Percentiles rank a stretch among this genome's conserved stretches.
Evolutionary conservation across 78 protist species (phyloP).

Genomic region (Mantamonas sphyraenae): DNA sequence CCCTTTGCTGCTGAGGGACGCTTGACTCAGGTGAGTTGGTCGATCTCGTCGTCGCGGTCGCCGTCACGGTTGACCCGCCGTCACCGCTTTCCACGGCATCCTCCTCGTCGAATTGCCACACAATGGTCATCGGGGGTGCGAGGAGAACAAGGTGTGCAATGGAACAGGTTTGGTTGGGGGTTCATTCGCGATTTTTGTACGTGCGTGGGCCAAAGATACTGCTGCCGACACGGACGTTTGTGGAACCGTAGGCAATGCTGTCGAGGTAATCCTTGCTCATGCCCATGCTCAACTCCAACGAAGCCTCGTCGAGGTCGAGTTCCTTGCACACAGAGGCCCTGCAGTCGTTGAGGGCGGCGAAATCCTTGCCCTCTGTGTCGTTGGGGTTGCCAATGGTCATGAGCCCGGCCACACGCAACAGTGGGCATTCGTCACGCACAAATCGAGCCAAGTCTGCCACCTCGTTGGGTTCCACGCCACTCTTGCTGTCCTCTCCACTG

Average conservation of each 20-base stretch:
- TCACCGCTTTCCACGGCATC: no score
- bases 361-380: neutral
- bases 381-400: constrained; percentile 72
- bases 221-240: constrained; percentile 55
- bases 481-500: constrained; percentile 43
- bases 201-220: constrained; percentile 47
- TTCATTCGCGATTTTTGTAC: no score
- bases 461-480: neutral
- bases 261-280: constrained; percentile 52
- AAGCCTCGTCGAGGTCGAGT: neutral
- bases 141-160: no score
- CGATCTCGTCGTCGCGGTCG: no score
- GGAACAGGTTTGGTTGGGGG: no score
- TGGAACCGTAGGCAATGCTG: constrained; percentile 14
- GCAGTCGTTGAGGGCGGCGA: neutral
- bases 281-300: constrained; percentile 54
- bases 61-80: no score
- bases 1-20: no score
- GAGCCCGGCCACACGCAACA: constrained; percentile 44
- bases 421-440: constrained; percentile 9
- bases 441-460: constrained; percentile 4
- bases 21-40: no score
- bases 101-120: no score
- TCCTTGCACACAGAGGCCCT: neutral
- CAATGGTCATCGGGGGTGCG: no score